Base-by-base conservation (phyloP, 805 yeast species). In the Wickerhamiella sorbophila region DNA sequence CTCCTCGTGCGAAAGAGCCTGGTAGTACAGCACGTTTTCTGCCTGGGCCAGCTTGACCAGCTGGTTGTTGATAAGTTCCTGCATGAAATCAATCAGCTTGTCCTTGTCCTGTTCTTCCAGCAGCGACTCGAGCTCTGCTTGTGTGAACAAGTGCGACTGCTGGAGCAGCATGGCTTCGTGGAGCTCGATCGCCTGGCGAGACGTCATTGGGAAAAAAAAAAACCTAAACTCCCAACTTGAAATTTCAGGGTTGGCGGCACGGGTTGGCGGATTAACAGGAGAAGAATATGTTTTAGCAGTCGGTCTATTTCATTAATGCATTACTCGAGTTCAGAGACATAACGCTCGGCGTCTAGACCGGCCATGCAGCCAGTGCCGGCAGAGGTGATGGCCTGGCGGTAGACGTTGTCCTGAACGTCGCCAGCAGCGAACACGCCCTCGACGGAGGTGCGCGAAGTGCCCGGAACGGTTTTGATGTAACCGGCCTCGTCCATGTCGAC, bases 301-400 rank as follows among this genome's bases (percentile, higher is more conserved):
- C n/a, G n/a, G n/a, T n/a, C n/a, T n/a, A n/a, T n/a, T n/a, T n/a
- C n/a, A n/a, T n/a, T 15, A 19, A n/a, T 12, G 24, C 16, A 38
- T 33, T 26, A 42, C 45, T 57, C 62, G 38, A 54, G 58, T 45
- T 82, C 93, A 36, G 88, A 66, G 48, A 87, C 61, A 62, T 71
- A 81, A 62, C 75, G 79, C 68, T 87, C 96, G 58, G 88, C 84
- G 57, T 91, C 97, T 48, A 91, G 73, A 46, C 94, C 98, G 56
- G 98, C 98, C 96, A 87, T 88, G 72, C 98, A 91, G 49, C 98
- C 98, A 49, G 95, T 74, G 59, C 98, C 98, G n/a, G 98, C 98
- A 62, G 96, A 86, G 33, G 98, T 91, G 59, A 91, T 85, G 45
- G 98, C 98, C 70, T 91, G 98, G 77, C 98, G 84, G 67, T 88